Base-by-base conservation (phyloP, 805 yeast genomes). In the Candida taoyuanica region DNA sequence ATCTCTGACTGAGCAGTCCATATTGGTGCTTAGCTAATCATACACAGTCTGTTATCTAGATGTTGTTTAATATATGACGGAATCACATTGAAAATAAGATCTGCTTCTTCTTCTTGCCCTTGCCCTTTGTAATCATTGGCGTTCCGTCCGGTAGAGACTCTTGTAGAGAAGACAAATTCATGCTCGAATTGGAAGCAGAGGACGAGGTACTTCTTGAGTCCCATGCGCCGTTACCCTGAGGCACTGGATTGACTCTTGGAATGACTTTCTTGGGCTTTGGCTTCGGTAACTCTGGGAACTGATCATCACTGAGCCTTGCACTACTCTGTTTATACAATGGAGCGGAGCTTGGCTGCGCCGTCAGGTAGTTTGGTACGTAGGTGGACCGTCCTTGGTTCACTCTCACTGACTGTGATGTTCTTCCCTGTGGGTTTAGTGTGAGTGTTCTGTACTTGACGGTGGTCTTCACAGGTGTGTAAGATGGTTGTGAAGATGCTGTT, bases 191-290 rank as follows among this genome's bases (percentile, higher is more conserved):
- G 4, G 42, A 34, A 3, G 38, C 31, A 5, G 42, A 37, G 1
- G 44, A 31, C 28, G 52, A 51, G 14, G 58, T 49, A 7, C 42
- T 16, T 16, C 39, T 25, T 3, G 37, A 15, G 17, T 43, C 50
- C 71, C 70, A 61, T n/a, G 56, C 47, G 23, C 66, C 59, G 18
- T 66, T 64, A 29, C 62, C 64, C n/a, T 60, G 55, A 13, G 47
- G 60, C 27, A 69, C 58, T 7, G 79, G 76, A 33, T 76, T 77
- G 4, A 82, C 85, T 29, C 83, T 67, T 3, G 88, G 85, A 37
- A 50, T 50, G 15, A 74, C 67, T 34, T 59, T 52, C 52, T 70
- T 73, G 49, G 68, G 63, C 42, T 59, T 62, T 26, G 52, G 56
- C 29, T 56, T 56, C 29, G 71, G 63, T 31, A 73, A 55, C 0